Conservation (phyloP, 2,329 filamentous ascomycete genomes). For the Fusarium piperis region DNA sequence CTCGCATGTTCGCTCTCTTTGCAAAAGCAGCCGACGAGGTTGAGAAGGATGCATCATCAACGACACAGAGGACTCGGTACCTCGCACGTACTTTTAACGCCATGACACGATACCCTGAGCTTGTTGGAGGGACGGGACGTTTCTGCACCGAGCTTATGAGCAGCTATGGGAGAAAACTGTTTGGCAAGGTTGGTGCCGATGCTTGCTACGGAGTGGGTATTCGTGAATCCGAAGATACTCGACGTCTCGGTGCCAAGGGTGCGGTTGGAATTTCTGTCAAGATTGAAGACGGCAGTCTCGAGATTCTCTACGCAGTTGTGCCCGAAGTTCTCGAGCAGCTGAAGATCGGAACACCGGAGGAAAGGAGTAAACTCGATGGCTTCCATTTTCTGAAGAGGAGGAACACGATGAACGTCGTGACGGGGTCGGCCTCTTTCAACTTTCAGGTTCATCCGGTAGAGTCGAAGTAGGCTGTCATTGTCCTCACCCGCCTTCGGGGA, state of each 20-base stretch:
- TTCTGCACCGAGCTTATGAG: slow-evolving; percentile 59
- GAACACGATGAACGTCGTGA: slow-evolving; percentile 53
- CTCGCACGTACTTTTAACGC: slow-evolving; percentile 52
- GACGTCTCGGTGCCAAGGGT: slow-evolving; percentile 48
- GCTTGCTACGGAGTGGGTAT: slow-evolving; percentile 59
- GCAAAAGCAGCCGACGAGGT: slow-evolving; percentile 46
- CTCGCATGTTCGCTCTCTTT: slow-evolving; percentile 49
- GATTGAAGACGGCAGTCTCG: slow-evolving; percentile 58
- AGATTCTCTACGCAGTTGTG: slow-evolving; percentile 55
- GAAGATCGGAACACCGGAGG: slow-evolving; percentile 47
- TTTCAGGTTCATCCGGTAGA: slow-evolving; percentile 17
- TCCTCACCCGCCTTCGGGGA: background rate
- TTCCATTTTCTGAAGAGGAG: slow-evolving; percentile 48
- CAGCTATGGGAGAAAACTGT: slow-evolving; percentile 48
- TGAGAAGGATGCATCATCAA: background rate
- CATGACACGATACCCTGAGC: slow-evolving; percentile 54
- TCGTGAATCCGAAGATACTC: slow-evolving; percentile 49
- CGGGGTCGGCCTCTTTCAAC: slow-evolving; percentile 40
- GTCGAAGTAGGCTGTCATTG: background rate
- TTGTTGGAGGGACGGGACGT: slow-evolving; percentile 55
- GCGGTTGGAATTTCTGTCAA: slow-evolving; percentile 57
- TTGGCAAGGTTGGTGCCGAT: slow-evolving; percentile 61
- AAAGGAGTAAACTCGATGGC: slow-evolving; percentile 39
- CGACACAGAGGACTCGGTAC: slow-evolving; percentile 20
- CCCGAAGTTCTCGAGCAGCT: slow-evolving; percentile 57